phyloP scores from a whole-genome alignment of 1,139 yeast species.

The Martiniozyma asiatica region DNA sequence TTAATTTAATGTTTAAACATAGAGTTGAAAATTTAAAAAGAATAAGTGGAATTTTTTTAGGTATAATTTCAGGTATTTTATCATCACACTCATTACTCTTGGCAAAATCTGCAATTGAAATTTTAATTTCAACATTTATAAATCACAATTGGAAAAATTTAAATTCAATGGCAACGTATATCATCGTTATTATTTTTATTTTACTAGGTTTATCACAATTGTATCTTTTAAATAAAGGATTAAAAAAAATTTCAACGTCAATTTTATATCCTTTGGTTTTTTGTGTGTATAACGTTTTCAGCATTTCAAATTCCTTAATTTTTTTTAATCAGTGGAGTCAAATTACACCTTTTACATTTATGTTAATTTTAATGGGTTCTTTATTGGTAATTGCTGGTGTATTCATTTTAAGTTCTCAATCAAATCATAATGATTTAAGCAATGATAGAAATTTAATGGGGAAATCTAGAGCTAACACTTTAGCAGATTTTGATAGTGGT shows the following conservation, averaged over 20 bases:
- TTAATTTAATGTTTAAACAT: background rate
- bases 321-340: slow-evolving; percentile 43
- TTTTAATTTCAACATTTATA: slow-evolving; percentile 36
- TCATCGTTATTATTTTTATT: slow-evolving; percentile 49
- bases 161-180: slow-evolving; percentile 28
- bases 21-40: background rate
- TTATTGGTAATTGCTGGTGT: slow-evolving; percentile 41
- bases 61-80: slow-evolving; percentile 62
- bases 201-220: slow-evolving; percentile 63
- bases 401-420: slow-evolving; percentile 35
- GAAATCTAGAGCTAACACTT: no score
- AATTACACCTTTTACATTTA: slow-evolving; percentile 27
- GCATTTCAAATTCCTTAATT: slow-evolving; percentile 61
- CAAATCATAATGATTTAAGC: slow-evolving; percentile 11
- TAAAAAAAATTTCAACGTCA: slow-evolving; percentile 63
- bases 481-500: no score
- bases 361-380: slow-evolving; percentile 40
- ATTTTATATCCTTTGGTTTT: slow-evolving; percentile 77
- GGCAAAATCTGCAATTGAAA: slow-evolving; percentile 76
- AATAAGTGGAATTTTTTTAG: slow-evolving; percentile 46
- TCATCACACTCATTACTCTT: slow-evolving; percentile 79
- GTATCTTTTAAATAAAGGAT: slow-evolving; percentile 62
- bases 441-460: no score
- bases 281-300: slow-evolving; percentile 66
- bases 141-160: slow-evolving; percentile 18